Evolutionary conservation across 495 filamentous ascomycete species (phyloP).

Genomic region (Neohortaea acidophila): DNA sequence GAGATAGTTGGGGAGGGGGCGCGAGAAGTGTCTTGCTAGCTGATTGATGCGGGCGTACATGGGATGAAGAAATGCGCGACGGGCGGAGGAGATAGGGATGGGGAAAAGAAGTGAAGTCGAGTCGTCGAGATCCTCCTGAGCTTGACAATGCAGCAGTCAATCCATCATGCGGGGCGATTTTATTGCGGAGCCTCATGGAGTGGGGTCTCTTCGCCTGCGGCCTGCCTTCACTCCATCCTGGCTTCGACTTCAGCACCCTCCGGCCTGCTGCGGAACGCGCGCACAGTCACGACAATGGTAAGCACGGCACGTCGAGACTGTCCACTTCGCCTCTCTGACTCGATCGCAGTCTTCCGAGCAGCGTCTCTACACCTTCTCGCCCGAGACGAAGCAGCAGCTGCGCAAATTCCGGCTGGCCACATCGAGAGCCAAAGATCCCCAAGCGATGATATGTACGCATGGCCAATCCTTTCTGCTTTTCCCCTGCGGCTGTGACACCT

Average conservation of each 20-base stretch:
- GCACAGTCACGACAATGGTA: too few relatives aligned
- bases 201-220: too few relatives aligned
- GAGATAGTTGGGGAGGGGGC: conserved; percentile 40
- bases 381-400: conserved; percentile 64
- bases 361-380: conserved; percentile 82
- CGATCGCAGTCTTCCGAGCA: conserved; percentile 62
- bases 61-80: neutral
- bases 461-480: neutral
- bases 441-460: conserved; percentile 80
- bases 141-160: too few relatives aligned
- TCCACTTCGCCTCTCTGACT: too few relatives aligned
- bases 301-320: too few relatives aligned
- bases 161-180: too few relatives aligned
- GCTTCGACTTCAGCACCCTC: conserved; percentile 14
- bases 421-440: conserved; percentile 70
- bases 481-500: neutral
- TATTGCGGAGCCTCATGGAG: too few relatives aligned
- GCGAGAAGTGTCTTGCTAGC: conserved; percentile 55
- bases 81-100: neutral
- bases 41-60: conserved; percentile 70
- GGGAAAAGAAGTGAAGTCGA: neutral
- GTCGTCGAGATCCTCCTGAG: neutral
- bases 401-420: conserved; percentile 86
- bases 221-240: neutral
- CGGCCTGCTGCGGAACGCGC: too few relatives aligned